Percentiles rank a stretch among this genome's conserved stretches.
Conservation (phyloP, 2,329 filamentous ascomycete genomes). For the Curvularia spicifera region DNA sequence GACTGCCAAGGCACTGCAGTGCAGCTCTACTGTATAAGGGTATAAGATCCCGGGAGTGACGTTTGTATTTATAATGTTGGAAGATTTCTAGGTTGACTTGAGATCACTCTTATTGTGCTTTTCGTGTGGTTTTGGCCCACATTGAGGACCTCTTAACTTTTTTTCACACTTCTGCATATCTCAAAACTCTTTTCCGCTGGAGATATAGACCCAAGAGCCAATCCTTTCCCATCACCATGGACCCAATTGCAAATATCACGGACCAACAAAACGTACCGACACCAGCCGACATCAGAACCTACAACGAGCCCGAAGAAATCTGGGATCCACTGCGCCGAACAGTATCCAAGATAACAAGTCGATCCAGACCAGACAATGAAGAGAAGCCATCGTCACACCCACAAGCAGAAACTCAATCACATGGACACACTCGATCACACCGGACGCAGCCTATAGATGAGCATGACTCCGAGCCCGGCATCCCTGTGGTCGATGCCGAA, state of each 20-base stretch:
- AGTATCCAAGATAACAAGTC: conserved; percentile 30
- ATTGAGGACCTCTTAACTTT: no score
- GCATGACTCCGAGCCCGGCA: conserved; percentile 17
- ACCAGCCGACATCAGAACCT: conserved; percentile 8
- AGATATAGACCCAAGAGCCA: not conserved
- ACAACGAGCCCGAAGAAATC: conserved; percentile 28
- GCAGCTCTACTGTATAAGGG: not conserved
- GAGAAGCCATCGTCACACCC: conserved; percentile 22
- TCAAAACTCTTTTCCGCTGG: not conserved
- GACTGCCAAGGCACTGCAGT: conserved; percentile 8
- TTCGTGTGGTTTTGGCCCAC: not conserved
- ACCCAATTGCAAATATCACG: conserved; percentile 35
- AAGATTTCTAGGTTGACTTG: not conserved
- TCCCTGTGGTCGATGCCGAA: conserved; percentile 32
- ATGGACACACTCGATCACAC: conserved; percentile 16
- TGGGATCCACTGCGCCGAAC: conserved; percentile 27
- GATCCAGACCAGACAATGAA: conserved; percentile 24
- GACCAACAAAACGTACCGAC: conserved; percentile 34
- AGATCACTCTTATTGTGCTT: not conserved
- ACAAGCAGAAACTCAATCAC: conserved; percentile 15
- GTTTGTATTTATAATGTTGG: not conserved
- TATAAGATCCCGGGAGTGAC: conserved; percentile 1
- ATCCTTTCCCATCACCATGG: conserved; percentile 26
- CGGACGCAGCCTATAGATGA: conserved; percentile 8
- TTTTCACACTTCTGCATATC: no score